These are phyloP conservation scores for Syzygium malaccense DNA, from an alignment of 441 rosid genomes.

Conservation along the genomic window DNA sequence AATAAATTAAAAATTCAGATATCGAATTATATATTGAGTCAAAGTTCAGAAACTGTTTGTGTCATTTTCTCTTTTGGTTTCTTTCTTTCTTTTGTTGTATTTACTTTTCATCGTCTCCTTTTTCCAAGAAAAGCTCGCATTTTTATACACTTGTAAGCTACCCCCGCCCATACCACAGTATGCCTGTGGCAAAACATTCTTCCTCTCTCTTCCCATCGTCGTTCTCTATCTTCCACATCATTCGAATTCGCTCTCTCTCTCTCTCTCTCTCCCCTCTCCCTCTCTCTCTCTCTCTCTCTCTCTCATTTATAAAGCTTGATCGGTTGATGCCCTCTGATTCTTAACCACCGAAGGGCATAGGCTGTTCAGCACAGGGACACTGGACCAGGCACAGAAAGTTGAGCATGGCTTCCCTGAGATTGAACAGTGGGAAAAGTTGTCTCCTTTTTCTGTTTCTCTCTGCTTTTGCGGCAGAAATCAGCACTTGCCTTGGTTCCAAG, in stretches of 20 bases:
- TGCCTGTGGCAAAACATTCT: neutral
- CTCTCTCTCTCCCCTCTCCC: neutral
- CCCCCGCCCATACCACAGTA: neutral
- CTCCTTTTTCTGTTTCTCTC: constrained; percentile 2
- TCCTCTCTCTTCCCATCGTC: neutral
- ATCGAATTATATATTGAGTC: no score
- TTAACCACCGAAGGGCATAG: neutral
- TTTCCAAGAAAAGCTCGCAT: neutral
- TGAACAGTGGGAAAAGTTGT: neutral
- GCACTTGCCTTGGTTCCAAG: constrained; percentile 21
- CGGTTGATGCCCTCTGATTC: neutral
- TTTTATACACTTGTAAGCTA: neutral
- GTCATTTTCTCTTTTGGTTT: no score
- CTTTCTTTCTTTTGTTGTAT: neutral
- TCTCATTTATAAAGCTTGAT: neutral
- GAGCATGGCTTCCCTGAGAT: neutral
- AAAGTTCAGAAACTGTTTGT: no score
- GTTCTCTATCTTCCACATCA: neutral
- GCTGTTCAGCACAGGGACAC: neutral
- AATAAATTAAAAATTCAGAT: no score
- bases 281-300: neutral
- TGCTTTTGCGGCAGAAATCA: constrained; percentile 2
- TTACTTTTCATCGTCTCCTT: neutral
- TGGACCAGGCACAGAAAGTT: neutral
- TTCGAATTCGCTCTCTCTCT: neutral